These are phyloP conservation scores for Trametes polyzona DNA, from an alignment of 1,284 basidiomycete species.

Conservation along the genomic window DNA sequence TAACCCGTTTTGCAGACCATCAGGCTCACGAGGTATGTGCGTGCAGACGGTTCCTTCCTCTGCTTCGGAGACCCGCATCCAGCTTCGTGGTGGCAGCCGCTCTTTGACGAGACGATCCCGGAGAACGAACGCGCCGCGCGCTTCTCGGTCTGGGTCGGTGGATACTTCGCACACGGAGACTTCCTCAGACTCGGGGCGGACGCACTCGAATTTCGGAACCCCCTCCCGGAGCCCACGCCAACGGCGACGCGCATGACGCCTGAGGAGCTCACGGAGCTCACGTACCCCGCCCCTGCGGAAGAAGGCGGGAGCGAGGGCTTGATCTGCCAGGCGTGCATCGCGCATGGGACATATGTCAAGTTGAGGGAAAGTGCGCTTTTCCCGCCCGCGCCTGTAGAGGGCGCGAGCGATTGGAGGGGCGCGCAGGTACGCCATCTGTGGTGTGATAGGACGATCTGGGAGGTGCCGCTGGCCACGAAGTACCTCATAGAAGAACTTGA, in stretches of 20 bases:
- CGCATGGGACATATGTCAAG: neutral
- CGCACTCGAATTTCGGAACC: conserved; percentile 8
- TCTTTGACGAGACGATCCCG: conserved; percentile 1
- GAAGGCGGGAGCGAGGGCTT: conserved; percentile 1
- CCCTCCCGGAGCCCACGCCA: conserved; percentile 4
- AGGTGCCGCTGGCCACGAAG: conserved; percentile 4
- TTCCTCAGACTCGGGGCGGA: neutral
- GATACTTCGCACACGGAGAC: conserved; percentile 16
- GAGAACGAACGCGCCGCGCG: neutral
- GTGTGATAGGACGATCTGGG: conserved; percentile 16
- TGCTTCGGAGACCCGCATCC: conserved; percentile 8
- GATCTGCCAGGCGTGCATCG: neutral
- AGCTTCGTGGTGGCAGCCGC: conserved; percentile 1
- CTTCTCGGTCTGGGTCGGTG: conserved; percentile 6
- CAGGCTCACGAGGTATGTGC: no score
- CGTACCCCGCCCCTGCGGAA: neutral
- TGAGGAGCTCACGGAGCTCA: conserved; percentile 9
- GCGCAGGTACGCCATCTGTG: conserved; percentile 17
- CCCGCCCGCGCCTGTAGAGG: neutral
- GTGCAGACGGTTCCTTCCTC: conserved; percentile 8
- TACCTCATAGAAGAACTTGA: conserved; percentile 4
- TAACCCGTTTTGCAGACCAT: no score
- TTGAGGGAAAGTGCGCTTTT: conserved; percentile 3
- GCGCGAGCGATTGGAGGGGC: conserved; percentile 1
- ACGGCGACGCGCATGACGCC: conserved; percentile 4